These are phyloP conservation scores for Acanthamoeba rhysodes DNA, from an alignment of 208 protist genomes.

Conservation along the genomic window DNA sequence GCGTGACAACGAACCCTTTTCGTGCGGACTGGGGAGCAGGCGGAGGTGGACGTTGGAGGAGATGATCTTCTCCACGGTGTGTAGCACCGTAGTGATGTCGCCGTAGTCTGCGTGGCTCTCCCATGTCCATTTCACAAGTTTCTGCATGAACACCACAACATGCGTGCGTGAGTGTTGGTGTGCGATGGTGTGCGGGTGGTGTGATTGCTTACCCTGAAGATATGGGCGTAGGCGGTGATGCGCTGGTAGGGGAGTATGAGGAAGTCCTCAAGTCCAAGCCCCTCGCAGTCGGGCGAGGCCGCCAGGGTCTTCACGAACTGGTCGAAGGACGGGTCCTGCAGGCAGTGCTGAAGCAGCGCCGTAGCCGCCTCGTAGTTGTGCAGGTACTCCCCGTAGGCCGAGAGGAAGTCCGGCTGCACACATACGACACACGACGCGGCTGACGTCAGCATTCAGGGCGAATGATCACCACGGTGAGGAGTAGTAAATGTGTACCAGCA, in stretches of 20 bases:
- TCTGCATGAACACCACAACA: not conserved
- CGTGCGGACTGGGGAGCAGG: not conserved
- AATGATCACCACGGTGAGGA: not conserved
- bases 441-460: not conserved
- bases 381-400: conserved; percentile 68
- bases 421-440: not conserved
- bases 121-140: conserved; percentile 71
- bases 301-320: conserved; percentile 47
- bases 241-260: conserved; percentile 71
- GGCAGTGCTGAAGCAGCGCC: conserved; percentile 54
- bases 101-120: conserved; percentile 53
- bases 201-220: not conserved
- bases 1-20: not conserved
- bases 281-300: conserved; percentile 58
- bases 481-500: conserved; percentile 49
- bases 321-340: conserved; percentile 48
- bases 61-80: conserved; percentile 14
- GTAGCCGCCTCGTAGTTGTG: conserved; percentile 69
- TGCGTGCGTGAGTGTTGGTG: not conserved
- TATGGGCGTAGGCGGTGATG: conserved; percentile 43
- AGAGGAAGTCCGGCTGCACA: conserved; percentile 43
- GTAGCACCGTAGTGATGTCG: not conserved
- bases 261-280: conserved; percentile 59
- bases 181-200: too few relatives aligned
- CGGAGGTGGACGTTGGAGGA: conserved; percentile 18